Evolutionary conservation across 148 eudicot genomes (phyloP).

Genomic region (Chenopodium suecicum): DNA sequence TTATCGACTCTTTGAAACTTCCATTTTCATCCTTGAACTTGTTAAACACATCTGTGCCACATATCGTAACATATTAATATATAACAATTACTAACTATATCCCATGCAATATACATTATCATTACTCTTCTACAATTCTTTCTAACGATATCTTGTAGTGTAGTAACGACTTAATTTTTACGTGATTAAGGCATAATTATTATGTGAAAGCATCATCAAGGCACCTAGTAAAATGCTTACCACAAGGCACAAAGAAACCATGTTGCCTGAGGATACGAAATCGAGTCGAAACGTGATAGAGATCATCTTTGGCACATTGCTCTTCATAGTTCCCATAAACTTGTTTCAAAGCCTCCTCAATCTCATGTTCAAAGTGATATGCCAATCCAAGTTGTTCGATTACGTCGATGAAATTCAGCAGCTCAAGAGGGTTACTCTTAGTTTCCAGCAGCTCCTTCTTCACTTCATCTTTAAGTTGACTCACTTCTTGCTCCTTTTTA

Average conservation of each 20-base stretch:
- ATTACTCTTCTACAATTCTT: no score
- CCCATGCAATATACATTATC: no score
- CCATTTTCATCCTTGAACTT: conserved; percentile 30
- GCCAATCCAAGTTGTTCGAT: conserved; percentile 50
- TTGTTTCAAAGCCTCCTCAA: conserved; percentile 27
- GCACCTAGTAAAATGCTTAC: not conserved
- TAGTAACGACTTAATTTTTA: no score
- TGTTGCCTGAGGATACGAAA: conserved; percentile 41
- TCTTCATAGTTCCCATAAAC: conserved; percentile 7
- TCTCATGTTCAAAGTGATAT: conserved; percentile 49
- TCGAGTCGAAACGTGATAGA: conserved; percentile 32
- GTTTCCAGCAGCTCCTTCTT: conserved; percentile 22
- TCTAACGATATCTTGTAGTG: no score
- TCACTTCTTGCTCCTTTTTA: conserved; percentile 19
- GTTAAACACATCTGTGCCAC: conserved; percentile 30
- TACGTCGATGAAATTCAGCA: conserved; percentile 36
- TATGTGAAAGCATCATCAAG: no score
- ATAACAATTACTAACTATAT: no score
- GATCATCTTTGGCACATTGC: conserved; percentile 22
- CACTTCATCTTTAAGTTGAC: conserved; percentile 33
- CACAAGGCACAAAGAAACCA: conserved; percentile 25
- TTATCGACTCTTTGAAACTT: conserved; percentile 21
- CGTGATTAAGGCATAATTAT: no score
- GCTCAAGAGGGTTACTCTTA: conserved; percentile 11
- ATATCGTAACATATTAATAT: no score